A percentile compares a stretch with the other conserved stretches of the same genome.
Conservation (phyloP, 192 early-diverging fungal genomes). For the Podila horticola region DNA sequence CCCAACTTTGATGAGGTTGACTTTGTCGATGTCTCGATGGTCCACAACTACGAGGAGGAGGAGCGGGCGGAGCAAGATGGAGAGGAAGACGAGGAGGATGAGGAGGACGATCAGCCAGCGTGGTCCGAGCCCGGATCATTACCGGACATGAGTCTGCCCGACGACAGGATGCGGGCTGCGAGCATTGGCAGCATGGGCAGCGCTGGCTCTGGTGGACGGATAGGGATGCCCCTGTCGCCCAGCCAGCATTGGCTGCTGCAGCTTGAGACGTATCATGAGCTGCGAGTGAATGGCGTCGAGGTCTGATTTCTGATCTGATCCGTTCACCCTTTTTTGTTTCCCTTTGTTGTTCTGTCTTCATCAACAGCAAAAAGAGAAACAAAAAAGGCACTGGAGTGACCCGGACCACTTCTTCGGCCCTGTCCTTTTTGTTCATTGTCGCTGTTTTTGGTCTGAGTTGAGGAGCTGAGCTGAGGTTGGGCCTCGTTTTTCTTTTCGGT, state of each 20-base stretch:
- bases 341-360: neutral
- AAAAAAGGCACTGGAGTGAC: too few species aligned
- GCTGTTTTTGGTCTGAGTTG: too few species aligned
- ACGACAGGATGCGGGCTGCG: slow-evolving; percentile 14
- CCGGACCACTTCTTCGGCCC: too few species aligned
- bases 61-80: slow-evolving; percentile 1
- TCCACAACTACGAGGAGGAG: neutral
- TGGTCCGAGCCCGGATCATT: slow-evolving; percentile 39
- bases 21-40: slow-evolving; percentile 50
- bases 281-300: slow-evolving; percentile 19
- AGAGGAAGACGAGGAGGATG: slow-evolving; percentile 40
- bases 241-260: slow-evolving; percentile 46
- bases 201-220: neutral
- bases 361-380: too few species aligned
- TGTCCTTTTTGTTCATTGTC: too few species aligned
- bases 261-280: slow-evolving; percentile 31
- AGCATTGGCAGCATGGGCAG: neutral
- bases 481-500: too few species aligned
- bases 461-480: too few species aligned
- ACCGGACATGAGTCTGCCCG: slow-evolving; percentile 12
- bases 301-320: slow-evolving; percentile 9
- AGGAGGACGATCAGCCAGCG: slow-evolving; percentile 22
- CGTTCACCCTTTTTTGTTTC: neutral
- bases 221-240: slow-evolving; percentile 32
- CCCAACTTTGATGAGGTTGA: slow-evolving; percentile 50